Evolutionary conservation across 768 basidiomycete genomes (phyloP).

Genomic region (Scleroderma bovista): DNA sequence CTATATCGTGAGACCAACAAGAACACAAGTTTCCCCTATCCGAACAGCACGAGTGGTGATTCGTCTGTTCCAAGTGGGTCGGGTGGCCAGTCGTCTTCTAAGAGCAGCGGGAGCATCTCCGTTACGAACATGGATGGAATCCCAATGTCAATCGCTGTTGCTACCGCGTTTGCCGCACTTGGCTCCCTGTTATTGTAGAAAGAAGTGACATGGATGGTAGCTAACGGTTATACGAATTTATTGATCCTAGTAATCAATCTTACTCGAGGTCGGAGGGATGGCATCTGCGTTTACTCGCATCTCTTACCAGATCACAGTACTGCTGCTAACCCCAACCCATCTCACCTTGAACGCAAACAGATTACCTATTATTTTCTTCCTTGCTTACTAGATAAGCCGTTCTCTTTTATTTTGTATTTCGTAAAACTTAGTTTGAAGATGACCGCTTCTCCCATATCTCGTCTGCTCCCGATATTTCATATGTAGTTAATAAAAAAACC

Average conservation of each 20-base stretch:
- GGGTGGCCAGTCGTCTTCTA: slow-evolving; percentile 1
- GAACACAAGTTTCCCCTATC: slow-evolving; percentile 61
- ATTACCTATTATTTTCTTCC: no score
- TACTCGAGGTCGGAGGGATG: neutral
- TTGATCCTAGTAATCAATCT: neutral
- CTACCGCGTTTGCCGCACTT: slow-evolving; percentile 10
- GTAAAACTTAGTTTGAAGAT: no score
- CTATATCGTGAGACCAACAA: slow-evolving; percentile 81
- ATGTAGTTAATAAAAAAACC: no score
- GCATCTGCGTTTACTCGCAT: neutral
- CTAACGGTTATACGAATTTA: neutral
- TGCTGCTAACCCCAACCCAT: no score
- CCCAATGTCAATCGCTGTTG: slow-evolving; percentile 8
- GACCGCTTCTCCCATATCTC: no score
- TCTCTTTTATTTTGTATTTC: no score
- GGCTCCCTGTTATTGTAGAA: slow-evolving; percentile 10
- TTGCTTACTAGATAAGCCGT: no score
- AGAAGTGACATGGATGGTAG: neutral
- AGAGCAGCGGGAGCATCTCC: slow-evolving; percentile 1
- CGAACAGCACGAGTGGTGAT: slow-evolving; percentile 27
- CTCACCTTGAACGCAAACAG: no score
- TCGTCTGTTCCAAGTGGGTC: slow-evolving; percentile 9
- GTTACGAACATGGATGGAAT: slow-evolving; percentile 10
- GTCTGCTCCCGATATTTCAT: no score
- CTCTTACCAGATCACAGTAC: no score